These are phyloP conservation scores for Quercus rubra DNA, from an alignment of 306 rosid species.

Conservation along the genomic window DNA sequence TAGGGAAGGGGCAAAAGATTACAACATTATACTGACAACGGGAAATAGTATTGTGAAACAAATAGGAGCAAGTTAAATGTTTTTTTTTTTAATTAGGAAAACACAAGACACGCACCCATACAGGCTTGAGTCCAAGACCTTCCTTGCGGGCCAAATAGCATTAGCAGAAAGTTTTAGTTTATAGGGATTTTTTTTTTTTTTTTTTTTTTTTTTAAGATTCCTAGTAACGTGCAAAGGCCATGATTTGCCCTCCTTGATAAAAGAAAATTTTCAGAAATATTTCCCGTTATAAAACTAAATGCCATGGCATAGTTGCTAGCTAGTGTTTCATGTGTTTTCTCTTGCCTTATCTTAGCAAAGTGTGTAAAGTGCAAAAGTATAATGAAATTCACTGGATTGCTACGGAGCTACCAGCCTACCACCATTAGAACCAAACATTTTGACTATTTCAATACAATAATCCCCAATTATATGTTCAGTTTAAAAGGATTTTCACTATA, in stretches of 20 bases:
- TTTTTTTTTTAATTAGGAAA: not conserved
- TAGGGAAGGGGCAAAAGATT: slow-evolving; percentile 3
- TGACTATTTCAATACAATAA: not conserved
- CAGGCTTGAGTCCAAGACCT: too few species aligned
- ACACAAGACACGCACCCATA: not conserved
- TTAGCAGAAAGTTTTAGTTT: too few species aligned
- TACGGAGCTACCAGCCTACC: not conserved
- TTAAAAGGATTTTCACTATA: not conserved
- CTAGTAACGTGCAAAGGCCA: not conserved
- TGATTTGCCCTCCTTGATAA: not conserved
- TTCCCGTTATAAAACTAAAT: not conserved
- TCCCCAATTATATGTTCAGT: not conserved
- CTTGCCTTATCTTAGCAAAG: not conserved
- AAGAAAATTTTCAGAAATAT: not conserved
- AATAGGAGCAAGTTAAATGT: not conserved
- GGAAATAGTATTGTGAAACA: not conserved
- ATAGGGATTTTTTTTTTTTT: too few species aligned
- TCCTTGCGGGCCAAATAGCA: too few species aligned
- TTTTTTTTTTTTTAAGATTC: not conserved
- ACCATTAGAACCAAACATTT: not conserved
- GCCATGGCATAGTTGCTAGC: not conserved
- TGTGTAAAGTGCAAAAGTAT: not conserved
- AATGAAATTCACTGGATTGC: not conserved
- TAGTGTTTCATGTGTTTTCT: not conserved
- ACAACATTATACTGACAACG: not conserved